phyloP scores from a whole-genome alignment of 2,329 filamentous ascomycete genomes.

The Epichloe uncinata region DNA sequence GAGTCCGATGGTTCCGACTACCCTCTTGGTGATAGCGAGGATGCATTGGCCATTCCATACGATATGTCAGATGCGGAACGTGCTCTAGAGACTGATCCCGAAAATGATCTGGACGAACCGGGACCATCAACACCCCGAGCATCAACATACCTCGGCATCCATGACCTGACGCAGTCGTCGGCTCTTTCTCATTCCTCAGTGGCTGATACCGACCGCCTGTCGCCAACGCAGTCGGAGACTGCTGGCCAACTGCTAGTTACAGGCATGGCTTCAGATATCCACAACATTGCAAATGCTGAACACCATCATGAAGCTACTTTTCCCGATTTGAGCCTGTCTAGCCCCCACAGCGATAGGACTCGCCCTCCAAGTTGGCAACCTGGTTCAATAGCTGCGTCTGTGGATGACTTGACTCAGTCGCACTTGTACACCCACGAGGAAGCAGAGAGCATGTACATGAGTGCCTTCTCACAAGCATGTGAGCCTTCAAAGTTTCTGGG shows the following conservation, averaged over 20 bases:
- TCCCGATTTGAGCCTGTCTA: not conserved
- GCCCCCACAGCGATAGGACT: not conserved
- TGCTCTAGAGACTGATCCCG: conserved; percentile 22
- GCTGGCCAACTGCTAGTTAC: conserved; percentile 5
- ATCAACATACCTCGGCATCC: conserved; percentile 29
- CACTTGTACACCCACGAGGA: conserved; percentile 67
- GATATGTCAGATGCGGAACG: conserved; percentile 23
- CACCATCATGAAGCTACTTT: not conserved
- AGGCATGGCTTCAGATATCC: not conserved
- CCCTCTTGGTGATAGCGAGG: conserved; percentile 37
- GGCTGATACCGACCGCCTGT: conserved; percentile 6
- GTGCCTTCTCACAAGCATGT: conserved; percentile 43
- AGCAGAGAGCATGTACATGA: conserved; percentile 81
- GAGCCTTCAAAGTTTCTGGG: conserved; percentile 4
- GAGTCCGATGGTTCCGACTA: conserved; percentile 11
- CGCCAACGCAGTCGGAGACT: conserved; percentile 5
- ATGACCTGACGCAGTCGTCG: not conserved
- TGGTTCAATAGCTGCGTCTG: conserved; percentile 5
- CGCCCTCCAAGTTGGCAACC: not conserved
- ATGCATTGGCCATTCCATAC: conserved; percentile 43
- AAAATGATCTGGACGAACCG: conserved; percentile 22
- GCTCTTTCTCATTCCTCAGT: conserved; percentile 17
- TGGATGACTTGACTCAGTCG: conserved; percentile 47
- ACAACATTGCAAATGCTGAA: not conserved
- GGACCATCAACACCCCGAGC: conserved; percentile 40